phyloP scores from a whole-genome alignment of 495 filamentous ascomycete species.

The Talaromyces nanjingensis region DNA sequence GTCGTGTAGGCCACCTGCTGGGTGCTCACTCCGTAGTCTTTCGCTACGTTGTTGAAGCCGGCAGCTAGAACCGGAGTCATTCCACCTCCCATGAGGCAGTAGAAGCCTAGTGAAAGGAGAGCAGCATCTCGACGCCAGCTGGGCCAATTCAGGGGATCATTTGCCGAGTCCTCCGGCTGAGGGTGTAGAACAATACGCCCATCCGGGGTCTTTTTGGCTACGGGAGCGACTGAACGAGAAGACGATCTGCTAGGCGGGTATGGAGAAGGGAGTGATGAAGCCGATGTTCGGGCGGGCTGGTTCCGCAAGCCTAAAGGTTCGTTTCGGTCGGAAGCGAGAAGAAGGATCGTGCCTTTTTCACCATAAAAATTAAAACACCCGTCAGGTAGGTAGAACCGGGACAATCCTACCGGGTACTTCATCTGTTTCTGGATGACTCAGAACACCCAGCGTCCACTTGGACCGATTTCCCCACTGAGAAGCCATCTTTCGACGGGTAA shows the following conservation, averaged over 20 bases:
- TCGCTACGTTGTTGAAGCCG: constrained; percentile 77
- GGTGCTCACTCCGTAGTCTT: constrained; percentile 61
- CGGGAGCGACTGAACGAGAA: constrained; percentile 27
- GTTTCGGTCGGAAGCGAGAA: constrained; percentile 69
- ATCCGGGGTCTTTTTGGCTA: constrained; percentile 71
- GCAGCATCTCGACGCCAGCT: constrained; percentile 75
- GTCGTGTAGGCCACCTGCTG: constrained; percentile 81
- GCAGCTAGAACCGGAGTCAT: constrained; percentile 90
- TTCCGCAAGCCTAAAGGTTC: constrained; percentile 75
- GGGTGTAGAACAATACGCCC: constrained; percentile 85
- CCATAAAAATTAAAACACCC: constrained; percentile 6
- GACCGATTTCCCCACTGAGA: constrained; percentile 24
- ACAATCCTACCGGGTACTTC: constrained; percentile 75
- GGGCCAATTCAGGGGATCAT: constrained; percentile 94
- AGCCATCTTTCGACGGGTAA: neutral
- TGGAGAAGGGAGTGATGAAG: constrained; percentile 63
- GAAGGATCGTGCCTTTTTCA: constrained; percentile 65
- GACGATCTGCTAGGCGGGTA: constrained; percentile 38
- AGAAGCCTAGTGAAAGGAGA: constrained; percentile 78
- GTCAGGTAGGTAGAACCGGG: neutral
- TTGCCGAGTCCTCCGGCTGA: constrained; percentile 83
- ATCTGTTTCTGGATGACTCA: constrained; percentile 76
- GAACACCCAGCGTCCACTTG: constrained; percentile 73
- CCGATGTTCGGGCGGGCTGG: constrained; percentile 65
- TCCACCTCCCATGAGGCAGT: constrained; percentile 87